Evolutionary conservation across 2,329 filamentous ascomycete species (phyloP), one percentile per base, ranked within the genome.

Genomic region (Clarireedia hainanense): DNA sequence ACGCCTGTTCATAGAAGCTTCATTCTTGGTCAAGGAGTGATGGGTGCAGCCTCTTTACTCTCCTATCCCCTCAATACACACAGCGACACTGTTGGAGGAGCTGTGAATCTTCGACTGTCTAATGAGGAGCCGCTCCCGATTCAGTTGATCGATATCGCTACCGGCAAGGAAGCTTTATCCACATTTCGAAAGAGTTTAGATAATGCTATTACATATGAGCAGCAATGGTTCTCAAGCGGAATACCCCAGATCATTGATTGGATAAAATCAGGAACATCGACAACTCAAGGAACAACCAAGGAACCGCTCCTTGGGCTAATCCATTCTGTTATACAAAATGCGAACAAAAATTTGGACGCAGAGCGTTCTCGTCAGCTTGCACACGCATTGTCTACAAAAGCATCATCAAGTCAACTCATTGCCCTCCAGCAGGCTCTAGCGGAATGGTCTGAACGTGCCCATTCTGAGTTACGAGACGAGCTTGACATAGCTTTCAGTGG

Each of bases 1-100:
- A 90, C 89, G 46, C 91, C 92, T 0, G 90, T 96, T 1, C 92
- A 97, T 68, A 88, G 85, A 67, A 83, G 86, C 0, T 72, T 96
- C 15, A 65, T 96, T 9, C 79, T 95, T 7, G 84, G 83, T 0
- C 79, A 88, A 49, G 91, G 89, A 0, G 72, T 95, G 2, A 74
- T 80, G 52, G 89, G 87, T 6, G 81, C 86, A 1, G 76, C 85
- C 5, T 74, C 78, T 1, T 63, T 81, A 6, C 69, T 78, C 43
- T 58, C 58, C 66, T 74, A 7, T 79, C 71, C 69, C 67, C 74
- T 47, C 63, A 50, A 58, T 52, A 24, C 55, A 27, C 59, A 66
- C 62, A 60, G 66, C 58, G 71, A 71, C 54, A 73, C 71, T 58
- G 79, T 80, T 64, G 75, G 70, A 64, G 78, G 73, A 51, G 84